Conservation (phyloP, 805 yeast species). For the Candida silvatica region DNA sequence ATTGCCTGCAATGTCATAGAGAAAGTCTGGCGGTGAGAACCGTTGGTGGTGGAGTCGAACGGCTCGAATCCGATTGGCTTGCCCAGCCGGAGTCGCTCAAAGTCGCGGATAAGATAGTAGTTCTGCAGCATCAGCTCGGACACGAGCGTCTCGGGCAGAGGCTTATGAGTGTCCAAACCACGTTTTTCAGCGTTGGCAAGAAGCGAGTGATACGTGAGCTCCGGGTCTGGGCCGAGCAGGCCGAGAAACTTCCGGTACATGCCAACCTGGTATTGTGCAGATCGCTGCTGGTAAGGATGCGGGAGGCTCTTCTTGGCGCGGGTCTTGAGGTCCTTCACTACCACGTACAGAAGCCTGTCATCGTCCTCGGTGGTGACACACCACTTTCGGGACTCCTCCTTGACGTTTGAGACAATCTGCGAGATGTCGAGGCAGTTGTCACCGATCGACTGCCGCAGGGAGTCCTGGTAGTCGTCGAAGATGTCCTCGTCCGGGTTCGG, state of each 20-base stretch:
- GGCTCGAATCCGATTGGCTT: constrained; percentile 29
- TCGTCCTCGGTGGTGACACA: constrained; percentile 15
- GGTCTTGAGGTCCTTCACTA: constrained; percentile 55
- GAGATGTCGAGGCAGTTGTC: constrained; percentile 12
- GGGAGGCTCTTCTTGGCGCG: constrained; percentile 39
- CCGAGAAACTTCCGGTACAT: constrained; percentile 46
- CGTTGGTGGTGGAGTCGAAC: constrained; percentile 24
- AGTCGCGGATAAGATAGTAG: constrained; percentile 32
- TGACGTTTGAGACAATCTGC: constrained; percentile 10
- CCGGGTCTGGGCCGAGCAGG: constrained; percentile 20
- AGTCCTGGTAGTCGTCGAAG: constrained; percentile 15
- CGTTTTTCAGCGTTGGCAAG: constrained; percentile 39
- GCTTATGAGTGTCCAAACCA: constrained; percentile 38
- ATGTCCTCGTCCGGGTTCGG: constrained; percentile 8
- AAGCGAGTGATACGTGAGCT: constrained; percentile 32
- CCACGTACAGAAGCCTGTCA: constrained; percentile 21
- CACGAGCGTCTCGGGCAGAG: constrained; percentile 33
- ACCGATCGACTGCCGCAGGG: constrained; percentile 7
- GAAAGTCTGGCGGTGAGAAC: neutral
- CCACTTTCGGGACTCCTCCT: constrained; percentile 14
- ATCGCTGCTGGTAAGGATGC: neutral
- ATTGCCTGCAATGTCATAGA: neutral
- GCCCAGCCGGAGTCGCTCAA: constrained; percentile 37
- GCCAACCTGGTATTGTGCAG: constrained; percentile 50
- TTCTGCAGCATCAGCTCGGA: constrained; percentile 30